phyloP scores from a whole-genome alignment of 2,329 filamentous ascomycete genomes.

The Ceratocystis cacaofunesta region DNA sequence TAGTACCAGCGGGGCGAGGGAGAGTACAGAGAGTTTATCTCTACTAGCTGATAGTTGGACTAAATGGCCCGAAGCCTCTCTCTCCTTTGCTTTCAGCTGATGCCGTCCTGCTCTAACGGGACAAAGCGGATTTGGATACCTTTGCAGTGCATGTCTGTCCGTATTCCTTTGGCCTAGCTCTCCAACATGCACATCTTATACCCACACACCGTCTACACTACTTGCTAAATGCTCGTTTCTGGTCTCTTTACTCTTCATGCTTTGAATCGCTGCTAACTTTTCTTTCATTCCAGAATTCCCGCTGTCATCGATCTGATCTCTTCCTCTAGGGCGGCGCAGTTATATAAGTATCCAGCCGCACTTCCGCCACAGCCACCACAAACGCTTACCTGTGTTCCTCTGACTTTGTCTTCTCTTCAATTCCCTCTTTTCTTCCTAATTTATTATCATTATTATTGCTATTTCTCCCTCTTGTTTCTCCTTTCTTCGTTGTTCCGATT shows the following conservation, averaged over 20 bases:
- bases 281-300: background rate
- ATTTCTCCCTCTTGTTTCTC: background rate
- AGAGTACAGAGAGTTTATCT: background rate
- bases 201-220: background rate
- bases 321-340: background rate
- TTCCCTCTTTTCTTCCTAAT: background rate
- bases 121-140: background rate
- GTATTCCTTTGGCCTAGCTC: background rate
- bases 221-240: background rate
- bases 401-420: background rate
- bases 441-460: background rate
- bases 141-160: background rate
- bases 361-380: background rate
- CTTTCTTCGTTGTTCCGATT: slow-evolving; percentile 3
- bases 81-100: background rate
- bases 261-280: background rate
- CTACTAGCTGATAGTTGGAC: background rate
- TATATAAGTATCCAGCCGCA: background rate
- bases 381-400: background rate
- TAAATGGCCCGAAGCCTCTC: background rate
- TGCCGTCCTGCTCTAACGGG: background rate
- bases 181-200: background rate
- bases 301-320: background rate
- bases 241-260: background rate
- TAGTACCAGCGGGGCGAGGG: background rate